Base-by-base conservation (phyloP, 257 asterid genomes). In the Gentiana dahurica region DNA sequence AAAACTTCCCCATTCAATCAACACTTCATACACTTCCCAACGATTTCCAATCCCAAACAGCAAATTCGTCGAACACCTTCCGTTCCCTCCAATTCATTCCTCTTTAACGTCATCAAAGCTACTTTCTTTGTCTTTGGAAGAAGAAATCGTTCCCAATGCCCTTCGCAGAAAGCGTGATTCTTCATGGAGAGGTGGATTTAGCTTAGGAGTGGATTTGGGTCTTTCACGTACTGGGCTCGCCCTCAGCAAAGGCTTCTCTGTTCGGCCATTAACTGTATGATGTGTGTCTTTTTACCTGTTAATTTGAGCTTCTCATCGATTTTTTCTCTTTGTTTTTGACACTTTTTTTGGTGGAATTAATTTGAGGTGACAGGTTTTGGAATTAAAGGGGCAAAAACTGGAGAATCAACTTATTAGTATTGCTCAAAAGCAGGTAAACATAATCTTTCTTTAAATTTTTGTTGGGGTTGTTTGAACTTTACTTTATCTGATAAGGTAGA, bases 151-250 rank as follows among this genome's bases (percentile, higher is more conserved):
- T 56, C 92, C 96, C 55, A 91, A 91, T 69, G 89, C 77, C 46
- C 52, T 78, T 34, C 79, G 81, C 38, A 75, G 86, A 66, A 81
- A 80, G 70, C 78, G 69, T 1, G 82, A 83, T 47, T 67, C 95
- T 5, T 64, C 75, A 45, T 85, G 87, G 94, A 83, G 94, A 58
- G 90, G 95, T 38, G 96, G 97, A 3, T 90, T 90, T 75, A 90
- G 97, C 75, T 77, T 90, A 32, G 97, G 95, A 34, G 81, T 85
- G 6, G 98, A 87, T 58, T 72, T 84, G 81, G 98, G 98, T 46
- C 57, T 75, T 60, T 73, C 89, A 44, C 87, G 96, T 35, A 91
- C 96, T 6, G 98, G 95, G 45, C 72, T 91, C 36, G 94, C 98
- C 58, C 60, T 90, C 44, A 87, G 98, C 77, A 91, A 87, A 78